A percentile compares a stretch with the other conserved stretches of the same genome.
Evolutionary conservation across 169 alveolate species (phyloP).

Genomic region (Plasmodium vivax): DNA sequence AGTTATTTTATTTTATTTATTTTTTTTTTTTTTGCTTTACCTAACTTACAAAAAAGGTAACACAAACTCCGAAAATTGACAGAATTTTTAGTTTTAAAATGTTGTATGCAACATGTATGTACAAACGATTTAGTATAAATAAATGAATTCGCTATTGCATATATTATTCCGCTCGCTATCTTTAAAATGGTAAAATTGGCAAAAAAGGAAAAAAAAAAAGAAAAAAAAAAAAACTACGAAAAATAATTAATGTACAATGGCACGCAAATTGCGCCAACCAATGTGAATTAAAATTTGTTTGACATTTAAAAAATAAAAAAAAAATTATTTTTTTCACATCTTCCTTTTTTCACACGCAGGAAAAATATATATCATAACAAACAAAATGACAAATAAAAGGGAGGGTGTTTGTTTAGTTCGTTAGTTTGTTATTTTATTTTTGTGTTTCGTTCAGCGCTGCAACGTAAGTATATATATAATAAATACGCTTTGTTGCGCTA

Average conservation of each 20-base stretch:
- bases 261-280: not conserved
- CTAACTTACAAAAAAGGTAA: not conserved
- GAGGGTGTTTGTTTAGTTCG: not conserved
- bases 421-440: not conserved
- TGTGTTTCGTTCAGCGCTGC: not conserved
- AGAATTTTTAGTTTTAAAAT: not conserved
- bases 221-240: not conserved
- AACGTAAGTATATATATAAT: not conserved
- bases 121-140: not conserved
- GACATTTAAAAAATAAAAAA: not conserved
- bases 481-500: not conserved
- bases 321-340: not conserved
- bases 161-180: not conserved
- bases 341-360: not conserved
- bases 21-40: not conserved
- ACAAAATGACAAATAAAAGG: not conserved
- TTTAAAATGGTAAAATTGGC: not conserved
- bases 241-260: not conserved
- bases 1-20: not conserved
- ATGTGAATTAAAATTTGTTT: not conserved
- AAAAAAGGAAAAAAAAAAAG: not conserved
- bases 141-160: not conserved
- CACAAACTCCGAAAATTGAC: conserved; percentile 2
- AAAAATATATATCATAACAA: not conserved
- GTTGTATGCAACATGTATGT: not conserved